Evolutionary conservation across 202 grass and related monocot genomes (phyloP).

Genomic region (Digitaria exilis): DNA sequence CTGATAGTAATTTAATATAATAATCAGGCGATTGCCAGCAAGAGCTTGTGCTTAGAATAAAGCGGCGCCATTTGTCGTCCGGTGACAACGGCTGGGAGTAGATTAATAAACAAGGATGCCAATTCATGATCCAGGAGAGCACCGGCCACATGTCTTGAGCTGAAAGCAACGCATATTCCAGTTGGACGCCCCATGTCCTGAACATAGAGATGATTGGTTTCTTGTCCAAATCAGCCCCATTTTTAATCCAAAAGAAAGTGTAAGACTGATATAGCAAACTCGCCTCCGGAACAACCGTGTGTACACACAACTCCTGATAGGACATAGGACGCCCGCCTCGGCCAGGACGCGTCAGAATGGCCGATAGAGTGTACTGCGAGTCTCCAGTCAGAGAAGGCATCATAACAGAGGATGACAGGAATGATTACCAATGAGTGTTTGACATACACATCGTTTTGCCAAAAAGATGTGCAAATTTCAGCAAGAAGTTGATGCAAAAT

Average conservation of each 20-base stretch:
- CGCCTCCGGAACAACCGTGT: background rate
- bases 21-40: background rate
- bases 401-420: too few species aligned
- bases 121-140: background rate
- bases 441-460: too few species aligned
- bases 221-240: background rate
- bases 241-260: background rate
- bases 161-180: conserved; percentile 23
- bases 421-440: too few species aligned
- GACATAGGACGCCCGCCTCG: too few species aligned
- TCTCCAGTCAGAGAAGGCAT: too few species aligned
- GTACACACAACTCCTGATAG: too few species aligned
- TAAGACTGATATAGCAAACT: background rate
- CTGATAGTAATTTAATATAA: background rate
- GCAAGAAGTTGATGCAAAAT: too few species aligned
- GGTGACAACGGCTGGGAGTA: conserved; percentile 2
- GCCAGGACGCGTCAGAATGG: too few species aligned
- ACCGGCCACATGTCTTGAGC: background rate
- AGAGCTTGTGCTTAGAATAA: background rate
- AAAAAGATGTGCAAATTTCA: too few species aligned
- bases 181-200: too few species aligned
- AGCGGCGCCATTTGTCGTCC: conserved; percentile 26
- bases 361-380: too few species aligned
- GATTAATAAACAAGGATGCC: background rate
- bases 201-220: background rate